A percentile compares a stretch with the other conserved stretches of the same genome.
Conservation (phyloP, 2,329 filamentous ascomycete genomes). For the Westerdykella sp. region DNA sequence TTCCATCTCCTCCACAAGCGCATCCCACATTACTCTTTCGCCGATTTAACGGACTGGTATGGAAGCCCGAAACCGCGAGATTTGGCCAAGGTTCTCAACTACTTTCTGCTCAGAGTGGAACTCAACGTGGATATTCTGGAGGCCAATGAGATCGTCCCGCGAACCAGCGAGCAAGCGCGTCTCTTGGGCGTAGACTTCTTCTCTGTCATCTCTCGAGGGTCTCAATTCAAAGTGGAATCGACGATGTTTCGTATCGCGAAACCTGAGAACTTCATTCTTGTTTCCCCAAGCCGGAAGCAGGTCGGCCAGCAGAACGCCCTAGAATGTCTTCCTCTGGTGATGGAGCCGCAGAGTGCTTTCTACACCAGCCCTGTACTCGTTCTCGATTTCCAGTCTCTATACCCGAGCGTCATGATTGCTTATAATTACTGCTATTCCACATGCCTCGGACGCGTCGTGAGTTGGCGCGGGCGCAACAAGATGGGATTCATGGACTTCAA, state of each 20-base stretch:
- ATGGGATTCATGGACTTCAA: slow-evolving; percentile 90
- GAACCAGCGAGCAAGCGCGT: slow-evolving; percentile 90
- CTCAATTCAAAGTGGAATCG: slow-evolving; percentile 97
- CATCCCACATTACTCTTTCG: slow-evolving; percentile 80
- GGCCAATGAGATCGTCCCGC: slow-evolving; percentile 76
- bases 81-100: slow-evolving; percentile 66
- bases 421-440: slow-evolving; percentile 99
- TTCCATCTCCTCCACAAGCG: slow-evolving; percentile 85
- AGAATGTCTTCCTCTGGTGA: slow-evolving; percentile 89
- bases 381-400: slow-evolving; percentile 91
- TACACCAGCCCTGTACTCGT: slow-evolving; percentile 87
- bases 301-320: slow-evolving; percentile 91
- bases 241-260: slow-evolving; percentile 99
- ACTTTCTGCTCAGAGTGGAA: slow-evolving; percentile 69
- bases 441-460: slow-evolving; percentile 76
- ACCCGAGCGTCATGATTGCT: slow-evolving; percentile 97
- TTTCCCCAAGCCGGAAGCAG: slow-evolving; percentile 86
- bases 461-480: slow-evolving; percentile 88
- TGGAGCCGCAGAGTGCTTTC: slow-evolving; percentile 94
- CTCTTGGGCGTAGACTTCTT: slow-evolving; percentile 94
- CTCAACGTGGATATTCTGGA: slow-evolving; percentile 89
- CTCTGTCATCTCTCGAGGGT: slow-evolving; percentile 88
- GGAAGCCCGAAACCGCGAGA: slow-evolving; percentile 61
- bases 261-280: slow-evolving; percentile 84
- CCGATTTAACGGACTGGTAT: slow-evolving; percentile 78